Conservation (phyloP, 1,284 basidiomycete genomes). For the Rhodotorula sp. region DNA sequence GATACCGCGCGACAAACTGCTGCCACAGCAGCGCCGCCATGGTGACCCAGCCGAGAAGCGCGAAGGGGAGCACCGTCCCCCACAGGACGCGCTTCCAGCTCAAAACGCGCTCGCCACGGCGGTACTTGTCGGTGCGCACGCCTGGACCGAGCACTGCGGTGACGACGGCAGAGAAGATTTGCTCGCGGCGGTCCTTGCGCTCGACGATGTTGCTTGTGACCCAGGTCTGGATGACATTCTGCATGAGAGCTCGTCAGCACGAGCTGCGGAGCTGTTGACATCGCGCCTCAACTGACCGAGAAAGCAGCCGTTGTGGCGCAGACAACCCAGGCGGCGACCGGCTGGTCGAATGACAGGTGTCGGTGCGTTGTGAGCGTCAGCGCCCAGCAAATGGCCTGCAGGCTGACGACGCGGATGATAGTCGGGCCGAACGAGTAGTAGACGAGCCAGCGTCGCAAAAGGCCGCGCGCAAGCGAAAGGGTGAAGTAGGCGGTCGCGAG, state of each 20-base stretch:
- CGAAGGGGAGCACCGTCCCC: slow-evolving; percentile 39
- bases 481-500: slow-evolving; percentile 45
- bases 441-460: slow-evolving; percentile 44
- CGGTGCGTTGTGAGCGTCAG: slow-evolving; percentile 42
- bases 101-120: slow-evolving; percentile 37
- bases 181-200: slow-evolving; percentile 33
- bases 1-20: slow-evolving; percentile 36
- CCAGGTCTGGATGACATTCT: slow-evolving; percentile 43
- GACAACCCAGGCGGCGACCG: slow-evolving; percentile 40
- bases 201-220: slow-evolving; percentile 43
- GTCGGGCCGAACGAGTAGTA: slow-evolving; percentile 44
- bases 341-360: slow-evolving; percentile 40
- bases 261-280: neutral
- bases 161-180: slow-evolving; percentile 27
- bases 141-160: slow-evolving; percentile 36
- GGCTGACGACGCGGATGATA: slow-evolving; percentile 42
- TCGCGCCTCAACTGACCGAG: slow-evolving; percentile 19
- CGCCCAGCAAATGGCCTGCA: slow-evolving; percentile 47
- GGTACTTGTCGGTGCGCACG: slow-evolving; percentile 40
- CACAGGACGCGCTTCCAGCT: slow-evolving; percentile 40
- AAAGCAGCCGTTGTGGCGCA: slow-evolving; percentile 45
- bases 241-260: neutral
- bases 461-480: slow-evolving; percentile 41
- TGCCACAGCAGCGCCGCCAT: slow-evolving; percentile 35
- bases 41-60: slow-evolving; percentile 36